phyloP scores from a whole-genome alignment of 2,329 filamentous ascomycete genomes.

The Venturiaceae sp. region DNA sequence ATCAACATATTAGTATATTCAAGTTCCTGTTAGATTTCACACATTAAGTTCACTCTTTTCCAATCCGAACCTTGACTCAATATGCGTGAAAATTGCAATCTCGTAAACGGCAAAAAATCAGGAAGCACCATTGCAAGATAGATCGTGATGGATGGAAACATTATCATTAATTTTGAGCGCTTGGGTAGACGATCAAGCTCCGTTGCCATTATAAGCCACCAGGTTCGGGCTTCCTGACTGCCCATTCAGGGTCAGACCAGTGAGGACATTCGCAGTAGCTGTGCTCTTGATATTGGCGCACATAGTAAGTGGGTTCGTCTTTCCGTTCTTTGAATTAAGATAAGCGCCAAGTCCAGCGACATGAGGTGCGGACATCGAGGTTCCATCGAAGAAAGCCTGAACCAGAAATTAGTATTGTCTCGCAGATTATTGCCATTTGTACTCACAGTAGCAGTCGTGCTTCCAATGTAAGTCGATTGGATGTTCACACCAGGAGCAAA shows the following conservation, averaged over 20 bases:
- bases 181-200: too few species aligned
- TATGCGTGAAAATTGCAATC: too few species aligned
- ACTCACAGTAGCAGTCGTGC: conserved; percentile 3
- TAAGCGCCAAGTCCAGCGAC: conserved; percentile 63
- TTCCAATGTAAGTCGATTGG: conserved; percentile 4
- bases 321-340: conserved; percentile 44
- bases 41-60: too few species aligned
- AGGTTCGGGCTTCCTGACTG: background rate
- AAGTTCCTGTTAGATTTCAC: too few species aligned
- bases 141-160: too few species aligned
- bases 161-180: too few species aligned
- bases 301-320: background rate
- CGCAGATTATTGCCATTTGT: too few species aligned
- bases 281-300: conserved; percentile 3
- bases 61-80: too few species aligned
- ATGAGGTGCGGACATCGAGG: conserved; percentile 60
- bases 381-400: conserved; percentile 48
- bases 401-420: background rate
- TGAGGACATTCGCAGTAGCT: conserved; percentile 3
- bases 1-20: too few species aligned
- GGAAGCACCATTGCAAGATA: too few species aligned
- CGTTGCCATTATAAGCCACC: conserved; percentile 4
- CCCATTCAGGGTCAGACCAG: background rate
- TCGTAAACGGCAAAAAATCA: too few species aligned
- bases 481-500: conserved; percentile 8